Evolutionary conservation across 441 rosid genomes (phyloP).

Genomic region (Brassica hybrid): DNA sequence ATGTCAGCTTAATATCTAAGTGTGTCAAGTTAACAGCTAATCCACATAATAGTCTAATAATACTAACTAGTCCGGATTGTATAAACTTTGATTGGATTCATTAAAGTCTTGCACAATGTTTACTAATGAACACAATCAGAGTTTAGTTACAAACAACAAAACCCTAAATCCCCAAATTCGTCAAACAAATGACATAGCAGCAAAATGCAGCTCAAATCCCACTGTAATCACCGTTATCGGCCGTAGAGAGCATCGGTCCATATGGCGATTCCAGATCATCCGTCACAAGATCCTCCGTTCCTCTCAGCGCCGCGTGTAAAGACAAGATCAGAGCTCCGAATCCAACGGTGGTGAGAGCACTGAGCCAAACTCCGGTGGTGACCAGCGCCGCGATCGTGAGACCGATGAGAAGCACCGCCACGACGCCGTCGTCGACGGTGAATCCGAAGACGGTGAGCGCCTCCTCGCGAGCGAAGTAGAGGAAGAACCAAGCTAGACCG

Average conservation of each 20-base stretch:
- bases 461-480: conserved; percentile 71
- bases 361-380: conserved; percentile 59
- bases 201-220: conserved; percentile 38
- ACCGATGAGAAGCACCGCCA: conserved; percentile 50
- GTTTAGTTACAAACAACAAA: too few species aligned
- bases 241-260: conserved; percentile 62
- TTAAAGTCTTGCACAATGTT: too few species aligned
- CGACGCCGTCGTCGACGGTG: conserved; percentile 53
- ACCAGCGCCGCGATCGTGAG: conserved; percentile 51
- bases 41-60: too few species aligned
- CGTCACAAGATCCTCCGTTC: conserved; percentile 70
- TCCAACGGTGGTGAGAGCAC: conserved; percentile 50
- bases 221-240: conserved; percentile 51
- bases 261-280: conserved; percentile 66
- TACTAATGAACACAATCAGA: too few species aligned
- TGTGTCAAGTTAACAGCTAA: too few species aligned
- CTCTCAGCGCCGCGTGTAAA: conserved; percentile 63
- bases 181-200: too few species aligned
- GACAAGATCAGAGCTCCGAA: conserved; percentile 50
- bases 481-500: conserved; percentile 65
- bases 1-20: too few species aligned
- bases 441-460: conserved; percentile 51
- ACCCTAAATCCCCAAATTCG: too few species aligned
- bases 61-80: too few species aligned
- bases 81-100: too few species aligned